Evolutionary conservation across 768 basidiomycete genomes (phyloP), one percentile per base, ranked within the genome.

Genomic region (Hydnomerulius pinastri): DNA sequence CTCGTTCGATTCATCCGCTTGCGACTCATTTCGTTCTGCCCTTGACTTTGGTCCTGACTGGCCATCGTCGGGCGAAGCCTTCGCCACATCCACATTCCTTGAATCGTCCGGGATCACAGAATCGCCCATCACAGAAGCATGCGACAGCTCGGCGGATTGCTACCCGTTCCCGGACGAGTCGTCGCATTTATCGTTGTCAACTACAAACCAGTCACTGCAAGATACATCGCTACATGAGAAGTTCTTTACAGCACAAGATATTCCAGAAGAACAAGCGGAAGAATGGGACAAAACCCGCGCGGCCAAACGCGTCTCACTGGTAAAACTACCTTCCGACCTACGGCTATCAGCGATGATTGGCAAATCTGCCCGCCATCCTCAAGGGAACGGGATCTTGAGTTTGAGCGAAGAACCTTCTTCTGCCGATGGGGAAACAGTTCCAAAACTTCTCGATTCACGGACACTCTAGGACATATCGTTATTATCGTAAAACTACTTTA

Each of bases 281-380:
- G 86, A 87, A 44, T 94, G 92, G 92, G 76, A 90, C 68, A 84
- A 84, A 65, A 94, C 92, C 2, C 83, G 86, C 41, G 87, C 85
- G 29, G 90, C 89, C 12, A 87, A 90, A 58, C 85, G 91, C 8
- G 92, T 93, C 8, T 93, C 90, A 9, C 73, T 93, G 36, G 87
- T 92, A 37, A 78, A 80, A 51, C 66, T 92, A 21, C 90, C 90
- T 20, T 81, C 87, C 9, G 71, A 75, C 46, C 62, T 80, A 50
- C 66, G 69, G 44, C 57, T 70, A 43, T 55, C 58, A 9, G 43
- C 44, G 25, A 51, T 66, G 24, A 25, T 58, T 43, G 46, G 58
- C 35, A 68, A 54, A 29, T 30, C 60, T 24, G 52, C 53, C 25
- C 38, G 41, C 17, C 42, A 46, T 24, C 45, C 32, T 37, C 45